phyloP scores from a whole-genome alignment of 257 asterid species.

The Nicotiana undulata region DNA sequence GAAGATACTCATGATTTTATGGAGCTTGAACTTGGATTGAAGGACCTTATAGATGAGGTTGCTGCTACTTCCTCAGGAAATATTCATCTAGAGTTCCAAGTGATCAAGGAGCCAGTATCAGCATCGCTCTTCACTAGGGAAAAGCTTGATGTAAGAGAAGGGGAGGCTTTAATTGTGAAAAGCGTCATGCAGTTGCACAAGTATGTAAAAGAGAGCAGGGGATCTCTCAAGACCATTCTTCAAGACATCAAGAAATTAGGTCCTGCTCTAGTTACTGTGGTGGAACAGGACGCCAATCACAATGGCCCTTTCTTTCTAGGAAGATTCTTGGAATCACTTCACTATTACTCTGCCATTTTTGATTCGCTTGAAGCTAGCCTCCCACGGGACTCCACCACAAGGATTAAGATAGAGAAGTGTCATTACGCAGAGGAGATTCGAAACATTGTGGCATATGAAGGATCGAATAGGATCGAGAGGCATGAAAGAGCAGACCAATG shows the following conservation, averaged over 20 bases:
- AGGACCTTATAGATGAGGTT: constrained; percentile 26
- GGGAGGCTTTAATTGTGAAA: constrained; percentile 34
- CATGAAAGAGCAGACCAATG: constrained; percentile 60
- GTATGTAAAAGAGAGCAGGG: constrained; percentile 45
- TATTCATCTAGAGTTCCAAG: constrained; percentile 22
- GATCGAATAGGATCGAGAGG: constrained; percentile 43
- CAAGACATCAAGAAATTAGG: constrained; percentile 39
- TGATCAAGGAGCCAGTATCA: constrained; percentile 22
- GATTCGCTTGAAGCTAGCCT: constrained; percentile 48
- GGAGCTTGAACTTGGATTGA: constrained; percentile 25
- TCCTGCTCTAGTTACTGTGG: constrained; percentile 39
- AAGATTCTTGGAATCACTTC: constrained; percentile 55
- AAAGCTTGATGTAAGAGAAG: constrained; percentile 31
- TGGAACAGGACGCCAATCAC: constrained; percentile 65
- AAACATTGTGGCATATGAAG: constrained; percentile 47
- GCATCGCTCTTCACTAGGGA: constrained; percentile 31
- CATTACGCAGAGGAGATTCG: constrained; percentile 39
- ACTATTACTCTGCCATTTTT: constrained; percentile 54
- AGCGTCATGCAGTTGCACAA: constrained; percentile 43
- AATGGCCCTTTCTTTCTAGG: constrained; percentile 54
- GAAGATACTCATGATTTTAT: constrained; percentile 23
- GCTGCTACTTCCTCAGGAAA: background rate
- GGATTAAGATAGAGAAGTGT: constrained; percentile 39
- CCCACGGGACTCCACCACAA: constrained; percentile 24
- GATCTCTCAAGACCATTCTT: constrained; percentile 39